Percentiles rank a stretch among this genome's conserved stretches.
Conservation (phyloP, 2,329 filamentous ascomycete genomes). For the Plectosphaerella plurivora region DNA sequence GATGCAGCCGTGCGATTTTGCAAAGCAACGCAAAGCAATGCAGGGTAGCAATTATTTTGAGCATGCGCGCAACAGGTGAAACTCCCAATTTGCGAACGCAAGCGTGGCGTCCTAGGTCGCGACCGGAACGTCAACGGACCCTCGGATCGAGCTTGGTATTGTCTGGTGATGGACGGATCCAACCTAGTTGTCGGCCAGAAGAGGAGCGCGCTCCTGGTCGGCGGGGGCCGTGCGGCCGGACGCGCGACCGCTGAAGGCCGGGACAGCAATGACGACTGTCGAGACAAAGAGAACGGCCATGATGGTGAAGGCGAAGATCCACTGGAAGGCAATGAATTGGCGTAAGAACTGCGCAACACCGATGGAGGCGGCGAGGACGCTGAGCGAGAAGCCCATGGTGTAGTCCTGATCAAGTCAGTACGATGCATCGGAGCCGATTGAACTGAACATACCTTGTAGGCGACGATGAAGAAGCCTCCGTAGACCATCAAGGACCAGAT, state of each 20-base stretch:
- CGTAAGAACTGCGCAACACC: slow-evolving; percentile 73
- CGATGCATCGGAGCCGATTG: no score
- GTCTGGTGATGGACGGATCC: not conserved
- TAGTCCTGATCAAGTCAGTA: slow-evolving; percentile 45
- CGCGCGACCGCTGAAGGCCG: slow-evolving; percentile 57
- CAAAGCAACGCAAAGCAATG: not conserved
- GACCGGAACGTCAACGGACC: not conserved
- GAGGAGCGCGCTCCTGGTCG: slow-evolving; percentile 57
- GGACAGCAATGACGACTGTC: slow-evolving; percentile 61
- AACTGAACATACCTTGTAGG: slow-evolving; percentile 58
- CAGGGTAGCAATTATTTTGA: not conserved
- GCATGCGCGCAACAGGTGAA: no score
- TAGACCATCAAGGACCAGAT: slow-evolving; percentile 80
- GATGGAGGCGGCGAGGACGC: slow-evolving; percentile 67
- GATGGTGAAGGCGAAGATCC: slow-evolving; percentile 88
- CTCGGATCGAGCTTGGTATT: not conserved
- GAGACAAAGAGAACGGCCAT: slow-evolving; percentile 70
- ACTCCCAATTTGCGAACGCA: no score
- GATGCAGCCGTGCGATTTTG: no score
- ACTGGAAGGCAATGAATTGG: slow-evolving; percentile 75
- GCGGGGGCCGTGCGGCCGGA: slow-evolving; percentile 37
- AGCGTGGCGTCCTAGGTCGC: no score
- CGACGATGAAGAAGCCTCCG: slow-evolving; percentile 69
- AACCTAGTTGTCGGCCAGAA: slow-evolving; percentile 43
- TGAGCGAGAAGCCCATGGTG: slow-evolving; percentile 76